Evolutionary conservation across 352 stramenopile species (phyloP).

Genomic region (Phytophthora citricola): DNA sequence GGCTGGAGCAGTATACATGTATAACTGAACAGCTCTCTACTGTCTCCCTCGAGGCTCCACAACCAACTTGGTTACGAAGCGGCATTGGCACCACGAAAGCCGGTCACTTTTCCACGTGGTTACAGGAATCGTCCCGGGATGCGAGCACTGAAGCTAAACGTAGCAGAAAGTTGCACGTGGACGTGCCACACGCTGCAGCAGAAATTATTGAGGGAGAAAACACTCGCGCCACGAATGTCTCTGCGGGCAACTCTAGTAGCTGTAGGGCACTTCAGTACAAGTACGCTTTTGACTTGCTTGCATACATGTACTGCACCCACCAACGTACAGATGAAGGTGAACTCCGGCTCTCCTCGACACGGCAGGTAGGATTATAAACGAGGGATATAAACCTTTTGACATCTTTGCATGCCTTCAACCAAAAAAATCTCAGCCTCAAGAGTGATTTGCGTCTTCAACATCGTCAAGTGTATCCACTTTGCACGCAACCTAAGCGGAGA

Average conservation of each 20-base stretch:
- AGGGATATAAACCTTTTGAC: too few relatives aligned
- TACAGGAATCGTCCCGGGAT: slow-evolving; percentile 2
- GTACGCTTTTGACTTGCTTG: slow-evolving; percentile 18
- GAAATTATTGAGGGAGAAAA: neutral
- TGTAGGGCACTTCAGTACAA: neutral
- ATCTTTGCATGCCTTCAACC: neutral
- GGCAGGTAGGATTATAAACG: neutral
- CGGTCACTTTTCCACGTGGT: slow-evolving; percentile 25
- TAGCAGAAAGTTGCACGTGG: neutral
- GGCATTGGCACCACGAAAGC: neutral
- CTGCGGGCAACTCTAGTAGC: neutral
- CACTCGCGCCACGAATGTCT: slow-evolving; percentile 16
- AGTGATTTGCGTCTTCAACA: slow-evolving; percentile 29
- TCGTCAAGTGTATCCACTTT: slow-evolving; percentile 25
- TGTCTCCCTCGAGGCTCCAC: too few relatives aligned
- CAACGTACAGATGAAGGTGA: slow-evolving; percentile 4
- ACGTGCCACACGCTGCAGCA: slow-evolving; percentile 10
- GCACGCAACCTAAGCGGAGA: slow-evolving; percentile 11
- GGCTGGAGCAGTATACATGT: too few relatives aligned
- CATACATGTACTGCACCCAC: slow-evolving; percentile 6
- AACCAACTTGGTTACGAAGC: too few relatives aligned
- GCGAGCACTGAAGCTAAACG: slow-evolving; percentile 27
- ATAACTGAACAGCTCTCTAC: too few relatives aligned
- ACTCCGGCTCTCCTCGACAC: slow-evolving; percentile 16
- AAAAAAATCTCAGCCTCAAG: slow-evolving; percentile 13